A percentile compares a stretch with the other conserved stretches of the same genome.
These are phyloP conservation scores for Conticribra weissflogii DNA, from an alignment of 108 stramenopile genomes.

Conservation along the genomic window DNA sequence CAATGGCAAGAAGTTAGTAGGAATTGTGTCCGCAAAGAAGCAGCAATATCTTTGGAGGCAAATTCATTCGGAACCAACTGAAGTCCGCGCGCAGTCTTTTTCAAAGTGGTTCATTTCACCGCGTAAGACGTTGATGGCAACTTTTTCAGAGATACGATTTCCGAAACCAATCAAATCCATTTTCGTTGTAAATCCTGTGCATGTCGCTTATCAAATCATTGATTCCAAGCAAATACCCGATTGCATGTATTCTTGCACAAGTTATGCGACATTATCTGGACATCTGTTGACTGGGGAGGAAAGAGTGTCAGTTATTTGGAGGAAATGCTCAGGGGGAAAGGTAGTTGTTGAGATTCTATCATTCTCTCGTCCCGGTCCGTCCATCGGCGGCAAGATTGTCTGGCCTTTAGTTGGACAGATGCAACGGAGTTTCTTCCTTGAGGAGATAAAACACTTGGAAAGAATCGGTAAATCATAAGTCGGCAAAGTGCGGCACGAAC, in stretches of 20 bases:
- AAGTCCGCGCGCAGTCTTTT: not conserved
- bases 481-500: too few species aligned
- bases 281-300: conserved; percentile 46
- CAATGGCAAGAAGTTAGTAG: conserved; percentile 23
- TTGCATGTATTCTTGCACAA: conserved; percentile 18
- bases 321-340: conserved; percentile 11
- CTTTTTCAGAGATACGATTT: conserved; percentile 29
- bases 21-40: conserved; percentile 13
- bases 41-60: not conserved
- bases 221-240: conserved; percentile 4
- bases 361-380: conserved; percentile 32
- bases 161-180: conserved; percentile 29
- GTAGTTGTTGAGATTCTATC: conserved; percentile 42
- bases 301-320: conserved; percentile 32
- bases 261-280: conserved; percentile 38
- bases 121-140: conserved; percentile 21
- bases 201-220: conserved; percentile 26
- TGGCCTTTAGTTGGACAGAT: conserved; percentile 45
- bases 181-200: conserved; percentile 38
- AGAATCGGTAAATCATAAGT: not conserved
- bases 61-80: not conserved
- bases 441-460: conserved; percentile 31
- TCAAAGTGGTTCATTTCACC: not conserved
- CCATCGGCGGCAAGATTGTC: conserved; percentile 21
- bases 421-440: conserved; percentile 36